Conservation (phyloP, 495 filamentous ascomycete species). For the Lasiosphaeriaceae sp. region DNA sequence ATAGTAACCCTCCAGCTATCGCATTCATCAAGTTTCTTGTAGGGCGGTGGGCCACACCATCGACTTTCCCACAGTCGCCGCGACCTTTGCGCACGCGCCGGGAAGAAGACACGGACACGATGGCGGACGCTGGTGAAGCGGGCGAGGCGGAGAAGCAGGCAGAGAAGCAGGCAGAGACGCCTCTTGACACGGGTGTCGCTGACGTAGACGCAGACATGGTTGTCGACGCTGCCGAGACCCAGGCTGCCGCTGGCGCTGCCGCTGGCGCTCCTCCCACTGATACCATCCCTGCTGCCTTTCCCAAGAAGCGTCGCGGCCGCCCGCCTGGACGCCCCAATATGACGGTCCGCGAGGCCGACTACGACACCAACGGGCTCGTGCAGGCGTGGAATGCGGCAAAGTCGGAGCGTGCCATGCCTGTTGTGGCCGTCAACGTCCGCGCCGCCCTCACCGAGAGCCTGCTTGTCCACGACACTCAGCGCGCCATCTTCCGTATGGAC, state of each 20-base stretch:
- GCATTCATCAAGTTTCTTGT: constrained; percentile 25
- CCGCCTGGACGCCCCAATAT: constrained; percentile 31
- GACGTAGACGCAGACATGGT: background rate
- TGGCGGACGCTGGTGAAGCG: constrained; percentile 2
- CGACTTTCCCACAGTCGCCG: background rate
- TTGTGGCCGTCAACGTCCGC: constrained; percentile 22
- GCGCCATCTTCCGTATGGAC: constrained; percentile 23
- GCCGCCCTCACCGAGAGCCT: constrained; percentile 23
- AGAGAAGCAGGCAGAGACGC: background rate
- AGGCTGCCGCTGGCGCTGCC: background rate
- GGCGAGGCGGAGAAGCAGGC: background rate
- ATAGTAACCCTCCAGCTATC: constrained; percentile 10
- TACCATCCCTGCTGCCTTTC: constrained; percentile 21
- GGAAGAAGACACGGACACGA: background rate
- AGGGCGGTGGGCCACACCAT: constrained; percentile 4
- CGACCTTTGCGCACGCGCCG: background rate
- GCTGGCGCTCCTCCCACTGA: constrained; percentile 1
- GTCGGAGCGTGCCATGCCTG: constrained; percentile 14
- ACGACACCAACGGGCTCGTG: constrained; percentile 23
- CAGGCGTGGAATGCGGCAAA: constrained; percentile 30
- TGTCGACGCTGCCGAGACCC: background rate
- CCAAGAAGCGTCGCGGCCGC: constrained; percentile 30
- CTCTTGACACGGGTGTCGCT: background rate
- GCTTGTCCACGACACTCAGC: constrained; percentile 29
- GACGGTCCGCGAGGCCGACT: constrained; percentile 28